Evolutionary conservation across 495 filamentous ascomycete genomes (phyloP).

Genomic region (Talaromyces trachyspermus): DNA sequence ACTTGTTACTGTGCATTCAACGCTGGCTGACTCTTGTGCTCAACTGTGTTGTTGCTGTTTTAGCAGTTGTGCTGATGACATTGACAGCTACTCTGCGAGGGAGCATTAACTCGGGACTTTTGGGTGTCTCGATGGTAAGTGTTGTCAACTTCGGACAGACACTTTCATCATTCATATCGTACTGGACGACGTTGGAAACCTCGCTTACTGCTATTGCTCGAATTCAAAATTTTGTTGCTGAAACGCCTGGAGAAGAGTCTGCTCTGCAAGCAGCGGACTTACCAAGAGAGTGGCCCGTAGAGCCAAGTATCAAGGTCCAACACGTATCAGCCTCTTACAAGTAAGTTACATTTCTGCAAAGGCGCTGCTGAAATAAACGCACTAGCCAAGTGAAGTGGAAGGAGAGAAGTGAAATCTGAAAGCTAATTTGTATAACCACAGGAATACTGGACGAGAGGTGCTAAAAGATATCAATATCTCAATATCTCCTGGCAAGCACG

Average conservation of each 20-base stretch:
- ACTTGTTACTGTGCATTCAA: conserved; percentile 35
- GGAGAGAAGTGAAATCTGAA: conserved; percentile 21
- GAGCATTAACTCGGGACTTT: conserved; percentile 13
- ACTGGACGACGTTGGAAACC: conserved; percentile 22
- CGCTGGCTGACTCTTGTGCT: conserved; percentile 28
- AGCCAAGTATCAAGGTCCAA: conserved; percentile 20
- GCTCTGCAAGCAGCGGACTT: conserved; percentile 22
- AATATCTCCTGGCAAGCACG: conserved; percentile 47
- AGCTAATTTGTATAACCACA: conserved; percentile 21
- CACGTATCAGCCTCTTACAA: conserved; percentile 19
- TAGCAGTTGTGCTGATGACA: conserved; percentile 21
- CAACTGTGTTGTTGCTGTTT: conserved; percentile 16
- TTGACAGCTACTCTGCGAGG: conserved; percentile 13
- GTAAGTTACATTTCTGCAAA: conserved; percentile 15
- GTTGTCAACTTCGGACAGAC: conserved; percentile 18
- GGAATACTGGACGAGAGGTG: conserved; percentile 5
- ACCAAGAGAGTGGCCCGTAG: background rate
- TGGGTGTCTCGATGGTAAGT: conserved; percentile 24
- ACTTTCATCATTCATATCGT: conserved; percentile 17
- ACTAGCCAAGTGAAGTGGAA: no score
- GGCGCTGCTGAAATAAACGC: no score
- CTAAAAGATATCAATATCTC: conserved; percentile 43
- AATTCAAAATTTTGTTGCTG: conserved; percentile 42
- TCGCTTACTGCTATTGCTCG: conserved; percentile 21
- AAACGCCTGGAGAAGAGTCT: conserved; percentile 33